A percentile compares a stretch with the other conserved stretches of the same genome.
These are phyloP conservation scores for Lactarius quietus DNA, from an alignment of 768 basidiomycete species.

Conservation along the genomic window DNA sequence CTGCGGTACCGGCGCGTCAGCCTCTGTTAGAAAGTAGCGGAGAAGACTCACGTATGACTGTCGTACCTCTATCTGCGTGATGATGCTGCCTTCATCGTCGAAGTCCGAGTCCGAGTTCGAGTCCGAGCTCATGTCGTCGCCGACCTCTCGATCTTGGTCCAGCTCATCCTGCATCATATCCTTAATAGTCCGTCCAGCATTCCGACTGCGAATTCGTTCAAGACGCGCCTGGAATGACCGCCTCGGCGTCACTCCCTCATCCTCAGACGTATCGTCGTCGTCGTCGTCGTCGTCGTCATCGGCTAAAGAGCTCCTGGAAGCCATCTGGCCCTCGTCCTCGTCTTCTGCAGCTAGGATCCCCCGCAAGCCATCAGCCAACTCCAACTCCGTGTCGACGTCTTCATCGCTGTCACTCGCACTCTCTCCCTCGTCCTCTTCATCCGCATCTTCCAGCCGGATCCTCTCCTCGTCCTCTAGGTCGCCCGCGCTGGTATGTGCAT, in stretches of 20 bases:
- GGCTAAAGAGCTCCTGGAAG: background rate
- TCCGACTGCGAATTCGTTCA: slow-evolving; percentile 32
- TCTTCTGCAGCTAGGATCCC: background rate
- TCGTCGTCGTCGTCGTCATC: slow-evolving; percentile 30
- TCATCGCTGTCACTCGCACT: slow-evolving; percentile 36
- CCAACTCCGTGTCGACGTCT: slow-evolving; percentile 25
- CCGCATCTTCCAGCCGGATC: slow-evolving; percentile 49
- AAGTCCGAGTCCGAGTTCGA: background rate
- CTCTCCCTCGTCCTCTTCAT: slow-evolving; percentile 32
- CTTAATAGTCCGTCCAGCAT: slow-evolving; percentile 24
- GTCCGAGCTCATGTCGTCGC: background rate
- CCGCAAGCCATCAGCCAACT: slow-evolving; percentile 22
- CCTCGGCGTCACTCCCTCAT: slow-evolving; percentile 37
- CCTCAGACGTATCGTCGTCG: slow-evolving; percentile 33
- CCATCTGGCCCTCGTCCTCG: background rate
- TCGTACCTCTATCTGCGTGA: slow-evolving; percentile 28
- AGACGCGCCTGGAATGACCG: slow-evolving; percentile 39
- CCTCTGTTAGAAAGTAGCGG: slow-evolving; percentile 19
- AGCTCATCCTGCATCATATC: slow-evolving; percentile 25
- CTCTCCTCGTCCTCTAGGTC: slow-evolving; percentile 56
- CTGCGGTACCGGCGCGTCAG: slow-evolving; percentile 8
- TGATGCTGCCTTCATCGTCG: slow-evolving; percentile 36
- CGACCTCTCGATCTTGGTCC: background rate
- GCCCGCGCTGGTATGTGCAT: slow-evolving; percentile 54
- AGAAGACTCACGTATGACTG: too few relatives aligned